A percentile compares a stretch with the other conserved stretches of the same genome.
These are phyloP conservation scores for Cryptosporidium ryanae DNA, from an alignment of 169 alveolate species.

Conservation along the genomic window DNA sequence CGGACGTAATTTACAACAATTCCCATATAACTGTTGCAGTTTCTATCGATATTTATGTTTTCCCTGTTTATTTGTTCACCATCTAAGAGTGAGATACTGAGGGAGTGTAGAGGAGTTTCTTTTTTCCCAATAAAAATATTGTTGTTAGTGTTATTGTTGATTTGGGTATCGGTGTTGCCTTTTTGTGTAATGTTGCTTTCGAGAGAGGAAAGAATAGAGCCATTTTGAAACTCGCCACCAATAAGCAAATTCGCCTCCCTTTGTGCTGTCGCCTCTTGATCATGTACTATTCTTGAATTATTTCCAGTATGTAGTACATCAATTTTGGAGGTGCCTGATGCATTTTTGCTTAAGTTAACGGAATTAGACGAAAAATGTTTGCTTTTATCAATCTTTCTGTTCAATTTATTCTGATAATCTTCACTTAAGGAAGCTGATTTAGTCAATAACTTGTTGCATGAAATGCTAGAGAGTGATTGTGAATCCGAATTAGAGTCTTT, in stretches of 20 bases:
- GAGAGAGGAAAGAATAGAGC: constrained; percentile 27
- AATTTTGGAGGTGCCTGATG: constrained; percentile 7
- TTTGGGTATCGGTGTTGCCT: background rate
- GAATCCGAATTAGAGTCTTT: constrained; percentile 15
- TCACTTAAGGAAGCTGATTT: constrained; percentile 23
- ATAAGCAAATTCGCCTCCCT: constrained; percentile 59
- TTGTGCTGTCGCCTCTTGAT: constrained; percentile 70
- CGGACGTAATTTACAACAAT: too few species aligned
- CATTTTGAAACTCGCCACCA: constrained; percentile 7
- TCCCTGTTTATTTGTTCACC: background rate
- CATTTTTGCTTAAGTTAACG: constrained; percentile 16
- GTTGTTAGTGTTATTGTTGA: background rate
- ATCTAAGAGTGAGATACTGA: constrained; percentile 53
- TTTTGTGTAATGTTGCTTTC: constrained; percentile 11
- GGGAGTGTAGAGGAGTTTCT: constrained; percentile 30
- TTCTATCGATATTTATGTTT: constrained; percentile 13
- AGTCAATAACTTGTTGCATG: background rate
- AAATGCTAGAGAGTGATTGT: background rate
- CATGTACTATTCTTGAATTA: constrained; percentile 66
- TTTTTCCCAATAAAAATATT: too few species aligned
- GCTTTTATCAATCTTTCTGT: background rate
- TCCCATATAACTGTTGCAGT: background rate
- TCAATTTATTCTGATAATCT: constrained; percentile 12
- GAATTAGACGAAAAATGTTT: background rate
- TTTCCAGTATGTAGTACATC: constrained; percentile 70